Evolutionary conservation across 257 asterid species (phyloP), one percentile per base, ranked within the genome.

Genomic region (Nicotiana sylvestris): DNA sequence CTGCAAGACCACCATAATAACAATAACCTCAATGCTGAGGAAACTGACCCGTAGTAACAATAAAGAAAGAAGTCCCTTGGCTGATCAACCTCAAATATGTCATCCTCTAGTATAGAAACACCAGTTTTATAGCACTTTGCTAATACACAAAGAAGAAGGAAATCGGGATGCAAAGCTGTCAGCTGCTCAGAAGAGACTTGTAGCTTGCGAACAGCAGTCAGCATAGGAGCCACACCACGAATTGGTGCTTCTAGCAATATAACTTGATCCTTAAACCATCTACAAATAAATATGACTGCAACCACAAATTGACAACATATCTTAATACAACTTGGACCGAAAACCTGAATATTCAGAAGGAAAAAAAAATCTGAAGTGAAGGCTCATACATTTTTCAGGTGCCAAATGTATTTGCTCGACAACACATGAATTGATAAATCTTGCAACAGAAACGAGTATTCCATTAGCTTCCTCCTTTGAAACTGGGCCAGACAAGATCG

Each of bases 51-150:
- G 76, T 94, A 95, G 83, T 94, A 95, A 87, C 97, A 92, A 76
- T 94, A 95, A 25, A 95, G 93, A 72, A 88, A 92, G 77, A 95
- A 92, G 82, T 95, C 99, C 80, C 92, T 93, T 21, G 98, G 98
- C 84, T 92, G 97, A 83, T 94, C 97, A 81, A 92, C 92, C 88
- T 95, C 98, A 89, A 84, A 89, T 51, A 92, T 79, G 84, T 91
- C 92, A 43, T 92, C 91, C 85, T 85, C 93, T 89, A 95, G 86
- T 61, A 95, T 83, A 69, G 92, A 88, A 79, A 91, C 87, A 66
- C 98, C 97, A 56, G 91, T 77, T 89, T 89, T 93, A 83, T 94
- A 94, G 87, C 93, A 90, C 92, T 94, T 96, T 0, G 99, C 87
- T 82, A 90, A 70, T 80, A 96, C 82, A 82, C 99, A 96, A 70